phyloP scores from a whole-genome alignment of 2,329 filamentous ascomycete species.

The Botryotinia narcissicola region DNA sequence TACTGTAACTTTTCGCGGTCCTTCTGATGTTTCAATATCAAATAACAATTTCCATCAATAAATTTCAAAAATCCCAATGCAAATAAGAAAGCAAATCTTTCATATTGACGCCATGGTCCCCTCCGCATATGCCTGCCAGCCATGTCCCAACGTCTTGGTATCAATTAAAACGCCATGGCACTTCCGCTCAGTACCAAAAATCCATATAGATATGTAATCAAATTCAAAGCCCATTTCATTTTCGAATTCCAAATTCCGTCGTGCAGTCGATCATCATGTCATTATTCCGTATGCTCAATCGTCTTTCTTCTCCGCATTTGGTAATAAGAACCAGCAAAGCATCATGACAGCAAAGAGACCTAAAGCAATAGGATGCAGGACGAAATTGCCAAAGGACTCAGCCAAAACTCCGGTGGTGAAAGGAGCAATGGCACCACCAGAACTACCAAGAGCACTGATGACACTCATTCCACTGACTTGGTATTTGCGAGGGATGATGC shows the following conservation, averaged over 20 bases:
- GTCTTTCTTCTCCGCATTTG: conserved; percentile 55
- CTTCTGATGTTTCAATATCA: not conserved
- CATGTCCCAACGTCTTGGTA: conserved; percentile 31
- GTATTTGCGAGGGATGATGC: conserved; percentile 56
- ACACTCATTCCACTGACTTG: conserved; percentile 64
- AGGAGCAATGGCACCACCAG: conserved; percentile 64
- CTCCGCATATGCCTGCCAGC: conserved; percentile 24
- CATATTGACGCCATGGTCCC: conserved; percentile 25
- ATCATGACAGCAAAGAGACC: conserved; percentile 64
- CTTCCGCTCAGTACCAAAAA: conserved; percentile 23
- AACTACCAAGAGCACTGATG: conserved; percentile 67
- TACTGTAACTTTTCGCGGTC: not conserved
- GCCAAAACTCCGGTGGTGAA: conserved; percentile 50
- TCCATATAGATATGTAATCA: not conserved
- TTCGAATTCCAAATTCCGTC: not conserved
- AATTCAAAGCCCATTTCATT: conserved; percentile 2
- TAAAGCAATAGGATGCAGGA: conserved; percentile 59
- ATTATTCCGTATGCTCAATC: conserved; percentile 45
- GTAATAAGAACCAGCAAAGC: conserved; percentile 61
- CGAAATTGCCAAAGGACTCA: conserved; percentile 47
- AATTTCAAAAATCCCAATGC: not conserved
- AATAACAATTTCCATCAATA: not conserved
- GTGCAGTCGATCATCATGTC: not conserved
- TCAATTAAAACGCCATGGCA: conserved; percentile 30
- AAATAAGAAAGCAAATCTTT: not conserved